Evolutionary conservation across 2,329 filamentous ascomycete genomes (phyloP).

Genomic region (Lasiodiplodia gonubiensis): DNA sequence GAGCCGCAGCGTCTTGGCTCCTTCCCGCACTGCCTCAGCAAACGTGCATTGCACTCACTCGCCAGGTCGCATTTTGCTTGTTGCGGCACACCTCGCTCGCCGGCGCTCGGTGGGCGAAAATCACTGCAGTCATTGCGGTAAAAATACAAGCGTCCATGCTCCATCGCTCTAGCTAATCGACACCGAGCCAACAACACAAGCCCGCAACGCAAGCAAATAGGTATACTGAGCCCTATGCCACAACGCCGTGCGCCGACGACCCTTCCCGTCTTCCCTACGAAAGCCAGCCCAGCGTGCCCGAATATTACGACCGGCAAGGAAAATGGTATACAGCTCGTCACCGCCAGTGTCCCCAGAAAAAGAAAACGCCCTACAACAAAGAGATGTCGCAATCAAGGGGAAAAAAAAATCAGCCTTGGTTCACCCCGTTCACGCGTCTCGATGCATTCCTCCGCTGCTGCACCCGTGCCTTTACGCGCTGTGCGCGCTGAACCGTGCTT

Average conservation of each 20-base stretch:
- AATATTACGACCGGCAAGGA: slow-evolving; percentile 21
- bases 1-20: slow-evolving; percentile 23
- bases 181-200: slow-evolving; percentile 17
- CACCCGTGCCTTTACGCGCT: slow-evolving; percentile 36
- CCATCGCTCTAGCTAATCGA: slow-evolving; percentile 23
- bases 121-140: slow-evolving; percentile 25
- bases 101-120: slow-evolving; percentile 18
- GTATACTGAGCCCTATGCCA: slow-evolving; percentile 22
- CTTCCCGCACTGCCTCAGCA: slow-evolving; percentile 15
- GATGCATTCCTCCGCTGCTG: slow-evolving; percentile 40
- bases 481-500: slow-evolving; percentile 22
- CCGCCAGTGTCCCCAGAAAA: slow-evolving; percentile 7
- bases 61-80: slow-evolving; percentile 5
- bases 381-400: neutral
- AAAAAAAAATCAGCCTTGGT: slow-evolving; percentile 2
- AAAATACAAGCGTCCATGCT: slow-evolving; percentile 26
- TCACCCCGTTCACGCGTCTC: slow-evolving; percentile 31
- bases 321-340: slow-evolving; percentile 30
- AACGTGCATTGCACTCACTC: slow-evolving; percentile 22
- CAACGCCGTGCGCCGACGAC: slow-evolving; percentile 18
- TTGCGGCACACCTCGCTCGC: slow-evolving; percentile 1
- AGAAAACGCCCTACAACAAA: neutral
- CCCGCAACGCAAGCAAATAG: slow-evolving; percentile 25
- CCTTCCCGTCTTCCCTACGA: slow-evolving; percentile 2
- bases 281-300: slow-evolving; percentile 12